A percentile compares a stretch with the other conserved stretches of the same genome.
Evolutionary conservation across 768 basidiomycete genomes (phyloP).

Genomic region (Clavaria fumosa): DNA sequence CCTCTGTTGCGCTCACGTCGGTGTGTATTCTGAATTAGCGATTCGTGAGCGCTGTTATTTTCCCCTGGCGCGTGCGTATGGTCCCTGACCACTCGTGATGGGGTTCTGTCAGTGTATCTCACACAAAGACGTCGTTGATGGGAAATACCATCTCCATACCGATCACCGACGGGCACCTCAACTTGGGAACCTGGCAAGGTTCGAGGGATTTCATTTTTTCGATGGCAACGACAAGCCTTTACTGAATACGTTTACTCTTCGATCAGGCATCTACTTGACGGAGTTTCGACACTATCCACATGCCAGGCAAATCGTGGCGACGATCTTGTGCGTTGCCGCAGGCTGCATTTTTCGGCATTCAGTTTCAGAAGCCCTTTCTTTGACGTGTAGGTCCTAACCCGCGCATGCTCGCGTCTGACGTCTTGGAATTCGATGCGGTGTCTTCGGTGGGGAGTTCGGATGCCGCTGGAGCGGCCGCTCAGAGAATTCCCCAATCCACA

Average conservation of each 20-base stretch:
- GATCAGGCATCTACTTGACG: constrained; percentile 76
- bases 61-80: neutral
- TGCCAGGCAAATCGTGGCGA: constrained; percentile 59
- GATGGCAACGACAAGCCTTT: too few relatives aligned
- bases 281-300: constrained; percentile 67
- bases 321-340: constrained; percentile 60
- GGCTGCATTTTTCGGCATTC: too few relatives aligned
- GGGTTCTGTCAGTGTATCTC: constrained; percentile 50
- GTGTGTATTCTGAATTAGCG: constrained; percentile 28
- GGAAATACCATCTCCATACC: constrained; percentile 74
- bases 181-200: constrained; percentile 92
- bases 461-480: too few relatives aligned
- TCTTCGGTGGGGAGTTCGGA: too few relatives aligned
- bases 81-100: neutral
- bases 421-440: too few relatives aligned
- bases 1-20: constrained; percentile 2
- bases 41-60: constrained; percentile 46
- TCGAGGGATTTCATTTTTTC: constrained; percentile 6
- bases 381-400: too few relatives aligned
- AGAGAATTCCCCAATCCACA: too few relatives aligned
- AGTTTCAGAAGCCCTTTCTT: too few relatives aligned
- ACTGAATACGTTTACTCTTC: too few relatives aligned
- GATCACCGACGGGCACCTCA: constrained; percentile 62
- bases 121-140: constrained; percentile 78
- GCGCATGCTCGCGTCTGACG: too few relatives aligned